These are phyloP conservation scores for Viridothelium virens DNA, from an alignment of 495 filamentous ascomycete species.

Conservation along the genomic window DNA sequence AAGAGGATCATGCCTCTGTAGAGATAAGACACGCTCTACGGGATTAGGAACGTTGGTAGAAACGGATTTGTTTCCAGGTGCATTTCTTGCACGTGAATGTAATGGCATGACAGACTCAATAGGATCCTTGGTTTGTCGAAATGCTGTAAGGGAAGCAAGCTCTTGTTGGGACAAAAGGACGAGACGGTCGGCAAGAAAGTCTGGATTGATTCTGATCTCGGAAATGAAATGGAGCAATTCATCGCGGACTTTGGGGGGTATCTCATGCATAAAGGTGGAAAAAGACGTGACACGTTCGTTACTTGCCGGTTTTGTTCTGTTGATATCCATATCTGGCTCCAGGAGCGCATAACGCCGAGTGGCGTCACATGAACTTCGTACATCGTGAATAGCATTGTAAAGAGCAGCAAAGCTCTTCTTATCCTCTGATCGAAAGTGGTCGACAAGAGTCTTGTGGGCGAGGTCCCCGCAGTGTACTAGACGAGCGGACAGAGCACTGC, in stretches of 20 bases:
- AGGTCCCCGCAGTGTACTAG: slow-evolving; percentile 69
- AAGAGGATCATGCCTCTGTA: slow-evolving; percentile 80
- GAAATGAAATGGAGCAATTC: slow-evolving; percentile 71
- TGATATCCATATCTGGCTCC: slow-evolving; percentile 59
- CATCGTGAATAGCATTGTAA: slow-evolving; percentile 82
- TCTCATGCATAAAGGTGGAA: slow-evolving; percentile 68
- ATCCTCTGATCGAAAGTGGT: slow-evolving; percentile 81
- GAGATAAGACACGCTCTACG: slow-evolving; percentile 65
- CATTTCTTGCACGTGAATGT: slow-evolving; percentile 46
- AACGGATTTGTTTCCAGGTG: slow-evolving; percentile 42
- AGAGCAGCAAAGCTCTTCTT: slow-evolving; percentile 79
- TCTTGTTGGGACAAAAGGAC: slow-evolving; percentile 64
- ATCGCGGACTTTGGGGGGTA: slow-evolving; percentile 66
- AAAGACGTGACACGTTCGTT: slow-evolving; percentile 35
- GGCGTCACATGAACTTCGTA: slow-evolving; percentile 74
- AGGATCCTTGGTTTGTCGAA: slow-evolving; percentile 67
- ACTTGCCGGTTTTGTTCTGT: slow-evolving; percentile 30
- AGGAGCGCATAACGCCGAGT: slow-evolving; percentile 58
- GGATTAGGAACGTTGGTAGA: slow-evolving; percentile 25
- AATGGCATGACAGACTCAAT: slow-evolving; percentile 74
- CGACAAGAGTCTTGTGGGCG: slow-evolving; percentile 74
- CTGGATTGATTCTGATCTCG: slow-evolving; percentile 72
- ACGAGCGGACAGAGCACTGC: slow-evolving; percentile 71
- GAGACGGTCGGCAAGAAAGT: slow-evolving; percentile 77
- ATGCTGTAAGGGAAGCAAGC: slow-evolving; percentile 62